Percentiles rank a stretch among this genome's conserved stretches.
Evolutionary conservation across 1,284 basidiomycete species (phyloP).

Genomic region (Abortiporus biennis): DNA sequence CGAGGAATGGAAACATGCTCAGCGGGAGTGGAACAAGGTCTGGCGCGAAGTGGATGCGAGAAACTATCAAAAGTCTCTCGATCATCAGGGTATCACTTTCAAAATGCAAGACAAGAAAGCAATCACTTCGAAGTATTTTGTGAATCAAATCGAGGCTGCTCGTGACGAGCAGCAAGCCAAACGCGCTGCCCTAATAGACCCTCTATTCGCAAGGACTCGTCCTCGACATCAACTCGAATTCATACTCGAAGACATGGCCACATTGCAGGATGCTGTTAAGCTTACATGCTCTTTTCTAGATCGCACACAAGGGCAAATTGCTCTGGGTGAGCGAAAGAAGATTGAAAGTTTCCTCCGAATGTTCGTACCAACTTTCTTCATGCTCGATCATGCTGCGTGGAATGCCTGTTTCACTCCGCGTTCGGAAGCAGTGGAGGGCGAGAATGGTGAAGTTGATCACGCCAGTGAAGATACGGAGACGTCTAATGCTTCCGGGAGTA

Average conservation of each 20-base stretch:
- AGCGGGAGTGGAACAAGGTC: constrained; percentile 94
- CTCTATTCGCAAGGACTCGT: too few relatives aligned
- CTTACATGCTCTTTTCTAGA: constrained; percentile 90
- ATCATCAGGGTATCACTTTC: constrained; percentile 94
- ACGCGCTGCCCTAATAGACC: too few relatives aligned
- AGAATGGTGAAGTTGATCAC: constrained; percentile 21
- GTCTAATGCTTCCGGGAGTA: constrained; percentile 39
- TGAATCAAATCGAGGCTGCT: constrained; percentile 81
- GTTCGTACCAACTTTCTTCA: constrained; percentile 83
- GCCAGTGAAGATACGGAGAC: constrained; percentile 36
- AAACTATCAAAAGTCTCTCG: constrained; percentile 96
- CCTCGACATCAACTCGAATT: constrained; percentile 65
- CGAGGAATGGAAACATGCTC: constrained; percentile 94
- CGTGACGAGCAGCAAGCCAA: constrained; percentile 57
- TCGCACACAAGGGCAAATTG: constrained; percentile 67
- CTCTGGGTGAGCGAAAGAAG: constrained; percentile 70
- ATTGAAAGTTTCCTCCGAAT: constrained; percentile 84
- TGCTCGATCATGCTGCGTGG: constrained; percentile 72
- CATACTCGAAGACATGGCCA: constrained; percentile 71
- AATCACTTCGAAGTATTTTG: constrained; percentile 86
- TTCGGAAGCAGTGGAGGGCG: constrained; percentile 28
- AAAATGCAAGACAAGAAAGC: constrained; percentile 96
- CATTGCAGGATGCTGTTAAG: constrained; percentile 86
- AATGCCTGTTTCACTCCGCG: constrained; percentile 66
- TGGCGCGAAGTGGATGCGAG: constrained; percentile 97